phyloP scores from a whole-genome alignment of 176 grass and related monocot species.

The Lolium multiflorum region DNA sequence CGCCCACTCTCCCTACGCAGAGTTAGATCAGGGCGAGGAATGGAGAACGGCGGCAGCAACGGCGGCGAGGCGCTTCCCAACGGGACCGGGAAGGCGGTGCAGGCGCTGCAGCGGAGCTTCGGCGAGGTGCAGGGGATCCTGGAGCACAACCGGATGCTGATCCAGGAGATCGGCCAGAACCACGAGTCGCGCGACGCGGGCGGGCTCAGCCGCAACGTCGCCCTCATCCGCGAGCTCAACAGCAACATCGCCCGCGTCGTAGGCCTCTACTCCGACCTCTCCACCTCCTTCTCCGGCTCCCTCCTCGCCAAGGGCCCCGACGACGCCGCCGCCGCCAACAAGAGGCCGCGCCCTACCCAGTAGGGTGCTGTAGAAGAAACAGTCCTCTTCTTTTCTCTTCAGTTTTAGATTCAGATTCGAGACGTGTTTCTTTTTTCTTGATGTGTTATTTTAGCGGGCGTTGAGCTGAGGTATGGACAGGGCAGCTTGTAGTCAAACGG shows the following conservation, averaged over 20 bases:
- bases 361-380: neutral
- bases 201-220: constrained; percentile 54
- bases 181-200: constrained; percentile 52
- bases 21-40: too few relatives aligned
- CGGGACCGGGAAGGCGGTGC: too few relatives aligned
- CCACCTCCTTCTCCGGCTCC: constrained; percentile 33
- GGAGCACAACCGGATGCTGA: constrained; percentile 63
- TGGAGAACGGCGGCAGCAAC: too few relatives aligned
- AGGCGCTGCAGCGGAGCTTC: constrained; percentile 44
- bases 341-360: constrained; percentile 31
- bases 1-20: too few relatives aligned
- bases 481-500: neutral
- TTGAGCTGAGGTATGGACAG: neutral
- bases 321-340: too few relatives aligned
- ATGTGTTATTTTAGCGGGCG: neutral
- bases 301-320: too few relatives aligned
- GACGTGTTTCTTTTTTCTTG: neutral
- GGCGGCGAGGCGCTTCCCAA: too few relatives aligned
- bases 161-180: constrained; percentile 81
- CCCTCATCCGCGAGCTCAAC: constrained; percentile 69
- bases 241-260: constrained; percentile 62
- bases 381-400: neutral
- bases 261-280: constrained; percentile 64
- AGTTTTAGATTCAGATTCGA: constrained; percentile 3
- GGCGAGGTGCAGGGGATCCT: constrained; percentile 60